Evolutionary conservation across 1,139 yeast genomes (phyloP).

Genomic region (Suzukiozyma palmioleophila): DNA sequence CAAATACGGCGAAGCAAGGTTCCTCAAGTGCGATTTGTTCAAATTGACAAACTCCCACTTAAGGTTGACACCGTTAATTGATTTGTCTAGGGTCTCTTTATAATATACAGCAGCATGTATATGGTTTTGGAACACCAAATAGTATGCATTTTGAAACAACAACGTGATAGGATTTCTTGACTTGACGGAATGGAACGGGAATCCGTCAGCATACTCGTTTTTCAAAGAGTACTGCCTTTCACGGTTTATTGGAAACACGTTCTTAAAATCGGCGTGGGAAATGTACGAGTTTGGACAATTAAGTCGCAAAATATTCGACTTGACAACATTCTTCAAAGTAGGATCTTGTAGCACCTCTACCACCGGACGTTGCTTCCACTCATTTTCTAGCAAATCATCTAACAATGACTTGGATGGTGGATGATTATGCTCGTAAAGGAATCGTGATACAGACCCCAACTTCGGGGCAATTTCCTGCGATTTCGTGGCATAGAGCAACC

Average conservation of each 20-base stretch:
- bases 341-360: conserved; percentile 21
- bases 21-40: conserved; percentile 15
- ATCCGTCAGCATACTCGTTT: conserved; percentile 16
- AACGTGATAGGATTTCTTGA: conserved; percentile 45
- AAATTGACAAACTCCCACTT: conserved; percentile 35
- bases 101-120: conserved; percentile 49
- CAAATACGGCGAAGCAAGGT: conserved; percentile 25
- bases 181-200: conserved; percentile 37
- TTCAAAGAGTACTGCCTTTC: conserved; percentile 25
- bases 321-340: conserved; percentile 7
- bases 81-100: conserved; percentile 44
- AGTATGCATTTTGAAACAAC: conserved; percentile 45
- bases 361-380: conserved; percentile 30
- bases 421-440: conserved; percentile 17
- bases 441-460: conserved; percentile 23
- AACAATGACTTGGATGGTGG: conserved; percentile 18
- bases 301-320: conserved; percentile 32
- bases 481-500: conserved; percentile 27
- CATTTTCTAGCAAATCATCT: conserved; percentile 27
- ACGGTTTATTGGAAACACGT: conserved; percentile 29
- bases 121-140: conserved; percentile 43
- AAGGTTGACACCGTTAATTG: conserved; percentile 48
- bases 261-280: conserved; percentile 33
- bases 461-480: conserved; percentile 26
- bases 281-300: conserved; percentile 34